Evolutionary conservation across 179 eudicot genomes (phyloP).

Genomic region (Silene coronaria): DNA sequence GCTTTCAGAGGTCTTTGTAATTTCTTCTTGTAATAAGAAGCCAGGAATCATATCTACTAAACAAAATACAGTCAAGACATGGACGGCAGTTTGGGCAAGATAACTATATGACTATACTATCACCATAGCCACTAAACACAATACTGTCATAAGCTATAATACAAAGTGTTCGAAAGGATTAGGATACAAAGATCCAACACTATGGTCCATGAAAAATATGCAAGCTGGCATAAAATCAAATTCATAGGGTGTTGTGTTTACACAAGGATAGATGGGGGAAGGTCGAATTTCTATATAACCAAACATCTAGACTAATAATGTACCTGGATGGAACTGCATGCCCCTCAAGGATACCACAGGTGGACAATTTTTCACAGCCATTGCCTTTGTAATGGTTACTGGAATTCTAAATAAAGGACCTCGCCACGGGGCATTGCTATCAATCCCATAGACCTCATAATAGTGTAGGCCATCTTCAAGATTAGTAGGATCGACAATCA

Average conservation of each 20-base stretch:
- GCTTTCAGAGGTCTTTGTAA: no score
- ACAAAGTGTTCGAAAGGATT: neutral
- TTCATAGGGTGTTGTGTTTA: neutral
- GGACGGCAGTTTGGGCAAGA: neutral
- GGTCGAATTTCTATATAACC: neutral
- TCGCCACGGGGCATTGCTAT: constrained; percentile 89
- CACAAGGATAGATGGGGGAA: constrained; percentile 1
- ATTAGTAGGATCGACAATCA: constrained; percentile 87
- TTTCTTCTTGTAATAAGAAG: no score
- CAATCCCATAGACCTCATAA: constrained; percentile 72
- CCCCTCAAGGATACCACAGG: constrained; percentile 56
- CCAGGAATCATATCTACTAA: no score
- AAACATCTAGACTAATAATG: neutral
- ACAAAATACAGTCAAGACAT: neutral
- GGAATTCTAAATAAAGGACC: constrained; percentile 95
- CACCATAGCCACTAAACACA: neutral
- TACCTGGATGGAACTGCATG: constrained; percentile 80
- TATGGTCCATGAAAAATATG: neutral
- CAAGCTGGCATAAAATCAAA: neutral
- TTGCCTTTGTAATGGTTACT: constrained; percentile 79
- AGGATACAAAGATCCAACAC: neutral
- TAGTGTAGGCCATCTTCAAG: constrained; percentile 81
- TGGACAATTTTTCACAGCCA: constrained; percentile 51
- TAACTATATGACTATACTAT: neutral
- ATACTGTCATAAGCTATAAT: neutral